A percentile compares a stretch with the other conserved stretches of the same genome.
phyloP scores from a whole-genome alignment of 23 red algal genomes.

The Gracilaria vermiculophylla region DNA sequence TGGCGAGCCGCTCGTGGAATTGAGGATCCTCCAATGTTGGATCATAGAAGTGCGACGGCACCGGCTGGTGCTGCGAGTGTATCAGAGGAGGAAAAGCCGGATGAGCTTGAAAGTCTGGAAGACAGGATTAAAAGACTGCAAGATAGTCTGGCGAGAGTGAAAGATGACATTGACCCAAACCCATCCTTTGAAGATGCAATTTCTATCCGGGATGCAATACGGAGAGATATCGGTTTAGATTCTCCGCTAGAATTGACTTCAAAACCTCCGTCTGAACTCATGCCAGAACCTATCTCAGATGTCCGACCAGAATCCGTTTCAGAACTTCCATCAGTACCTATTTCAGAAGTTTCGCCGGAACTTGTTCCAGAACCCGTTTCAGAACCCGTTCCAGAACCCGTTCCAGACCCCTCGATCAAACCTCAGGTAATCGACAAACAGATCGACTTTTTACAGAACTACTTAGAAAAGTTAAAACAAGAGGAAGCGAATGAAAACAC shows the following conservation, averaged over 20 bases:
- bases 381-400: neutral
- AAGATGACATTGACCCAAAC: slow-evolving; percentile 5
- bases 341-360: no score
- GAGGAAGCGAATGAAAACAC: slow-evolving; percentile 9
- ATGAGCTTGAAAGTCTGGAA: neutral
- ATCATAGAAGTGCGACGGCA: neutral
- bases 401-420: neutral
- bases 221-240: slow-evolving; percentile 3
- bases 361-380: neutral
- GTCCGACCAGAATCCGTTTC: neutral
- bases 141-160: neutral
- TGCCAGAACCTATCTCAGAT: no score
- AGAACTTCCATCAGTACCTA: neutral
- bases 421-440: slow-evolving; percentile 42
- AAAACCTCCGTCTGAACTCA: neutral
- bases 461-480: slow-evolving; percentile 41
- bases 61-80: neutral
- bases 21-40: neutral
- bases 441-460: slow-evolving; percentile 38
- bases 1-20: neutral
- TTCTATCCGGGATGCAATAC: neutral
- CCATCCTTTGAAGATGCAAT: slow-evolving; percentile 1
- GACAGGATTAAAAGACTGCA: neutral
- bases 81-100: neutral
- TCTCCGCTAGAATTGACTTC: neutral